Conservation (phyloP, 352 stramenopile species). For the Phytophthora capsici region DNA sequence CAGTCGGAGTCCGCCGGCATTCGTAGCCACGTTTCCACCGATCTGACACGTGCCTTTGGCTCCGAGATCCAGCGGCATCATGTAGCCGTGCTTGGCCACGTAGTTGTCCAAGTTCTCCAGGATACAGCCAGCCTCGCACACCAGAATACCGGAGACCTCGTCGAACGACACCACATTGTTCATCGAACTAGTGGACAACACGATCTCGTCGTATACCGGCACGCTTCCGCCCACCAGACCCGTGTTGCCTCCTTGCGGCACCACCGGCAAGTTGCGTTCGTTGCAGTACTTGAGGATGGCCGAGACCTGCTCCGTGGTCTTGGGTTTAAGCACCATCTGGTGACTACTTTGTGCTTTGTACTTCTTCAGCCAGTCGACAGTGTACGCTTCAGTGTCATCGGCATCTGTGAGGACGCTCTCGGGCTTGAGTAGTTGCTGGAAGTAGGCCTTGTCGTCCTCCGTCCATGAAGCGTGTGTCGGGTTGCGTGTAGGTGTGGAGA, state of each 20-base stretch:
- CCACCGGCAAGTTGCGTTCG: constrained; percentile 86
- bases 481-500: constrained; percentile 48
- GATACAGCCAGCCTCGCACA: constrained; percentile 93
- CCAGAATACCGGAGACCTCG: constrained; percentile 80
- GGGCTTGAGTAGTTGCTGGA: constrained; percentile 64
- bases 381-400: constrained; percentile 78
- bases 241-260: constrained; percentile 97
- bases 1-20: constrained; percentile 95
- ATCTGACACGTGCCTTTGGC: constrained; percentile 98
- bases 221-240: constrained; percentile 95
- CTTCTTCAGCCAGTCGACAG: constrained; percentile 87
- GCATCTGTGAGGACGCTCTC: constrained; percentile 69
- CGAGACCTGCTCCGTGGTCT: constrained; percentile 88
- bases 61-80: constrained; percentile 96
- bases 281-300: constrained; percentile 95
- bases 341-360: constrained; percentile 67
- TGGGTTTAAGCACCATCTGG: constrained; percentile 85
- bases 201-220: constrained; percentile 92
- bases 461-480: constrained; percentile 57
- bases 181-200: constrained; percentile 93
- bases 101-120: constrained; percentile 93
- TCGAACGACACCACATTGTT: constrained; percentile 94
- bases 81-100: constrained; percentile 83
- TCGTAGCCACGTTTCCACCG: constrained; percentile 96
- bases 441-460: constrained; percentile 68